Percentiles rank a stretch among this genome's conserved stretches.
phyloP scores from a whole-genome alignment of 345 rosid genomes.

The Acer campestre region DNA sequence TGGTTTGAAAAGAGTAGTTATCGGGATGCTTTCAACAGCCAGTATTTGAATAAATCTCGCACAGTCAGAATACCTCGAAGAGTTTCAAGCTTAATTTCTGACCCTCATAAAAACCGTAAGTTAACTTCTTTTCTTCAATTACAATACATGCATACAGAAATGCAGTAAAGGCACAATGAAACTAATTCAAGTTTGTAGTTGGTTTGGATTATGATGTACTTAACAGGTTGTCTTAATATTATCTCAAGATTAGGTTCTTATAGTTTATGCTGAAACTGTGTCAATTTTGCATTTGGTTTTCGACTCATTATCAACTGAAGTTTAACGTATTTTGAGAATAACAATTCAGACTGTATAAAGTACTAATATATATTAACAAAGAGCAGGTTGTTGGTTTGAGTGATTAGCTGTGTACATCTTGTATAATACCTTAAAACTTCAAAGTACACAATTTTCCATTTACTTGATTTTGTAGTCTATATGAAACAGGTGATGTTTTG shows the following conservation, averaged over 20 bases:
- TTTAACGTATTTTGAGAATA: neutral
- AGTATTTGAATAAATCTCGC: slow-evolving; percentile 4
- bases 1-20: slow-evolving; percentile 45
- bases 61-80: slow-evolving; percentile 48
- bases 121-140: slow-evolving; percentile 5
- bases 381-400: neutral
- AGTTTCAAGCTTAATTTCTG: slow-evolving; percentile 57
- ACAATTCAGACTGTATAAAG: neutral
- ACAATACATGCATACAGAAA: neutral
- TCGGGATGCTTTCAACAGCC: neutral
- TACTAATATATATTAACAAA: neutral
- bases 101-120: slow-evolving; percentile 48
- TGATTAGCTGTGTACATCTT: neutral
- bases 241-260: neutral
- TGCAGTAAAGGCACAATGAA: neutral
- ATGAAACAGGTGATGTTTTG: slow-evolving; percentile 49
- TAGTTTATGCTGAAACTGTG: slow-evolving; percentile 2
- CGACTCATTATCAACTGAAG: no score
- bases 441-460: slow-evolving; percentile 16
- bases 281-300: neutral
- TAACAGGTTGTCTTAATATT: neutral
- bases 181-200: slow-evolving; percentile 9
- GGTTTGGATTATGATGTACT: neutral
- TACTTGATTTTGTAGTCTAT: neutral
- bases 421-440: slow-evolving; percentile 1